Evolutionary conservation across 306 rosid species (phyloP), one percentile per base, ranked within the genome.

Genomic region (Cercis canadensis): DNA sequence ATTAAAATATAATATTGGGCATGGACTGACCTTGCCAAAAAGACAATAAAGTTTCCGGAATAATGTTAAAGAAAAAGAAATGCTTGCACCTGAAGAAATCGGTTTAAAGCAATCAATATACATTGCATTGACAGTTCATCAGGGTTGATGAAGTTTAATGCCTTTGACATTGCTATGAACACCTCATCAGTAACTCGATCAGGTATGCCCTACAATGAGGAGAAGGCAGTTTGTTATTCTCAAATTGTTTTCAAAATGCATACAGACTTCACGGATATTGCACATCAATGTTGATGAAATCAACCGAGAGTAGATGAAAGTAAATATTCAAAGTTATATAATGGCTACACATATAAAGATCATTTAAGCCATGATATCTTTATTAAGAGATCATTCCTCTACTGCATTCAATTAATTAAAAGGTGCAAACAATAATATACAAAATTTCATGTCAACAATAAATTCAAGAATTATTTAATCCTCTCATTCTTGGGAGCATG

Each of bases 81-180:
- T 70, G 32, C 41, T 5, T 43, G 29, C 77, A 94, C 98, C 98
- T 94, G 98, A 74, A 94, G 98, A 83, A 94, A 94, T 54, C 97
- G 83, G 72, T 94, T 94, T 79, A 94, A 84, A 57, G 98, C 97
- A 77, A 94, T 94, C 89, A 94, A 86, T 77, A 94, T 89, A 68
- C 98, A 94, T 69, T 94, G 98, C 98, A 94, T 94, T 61, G 98
- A 94, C 81, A 94, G 96, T 86, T 94, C 98, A 77, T 94, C 96
- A 17, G 98, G 98, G 68, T 94, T 94, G 77, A 94, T 94, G 80
- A 94, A 90, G 85, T 94, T 94, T 73, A 94, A 89, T 9, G 98
- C 98, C 87, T 94, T 94, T 64, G 98, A 90, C 98, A 94, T 94
- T 61, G 98, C 98, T 87, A 94, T 87, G 74, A 94, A 94, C 72